These are phyloP conservation scores for Cornus kousa DNA, from an alignment of 148 eudicot species.

Conservation along the genomic window DNA sequence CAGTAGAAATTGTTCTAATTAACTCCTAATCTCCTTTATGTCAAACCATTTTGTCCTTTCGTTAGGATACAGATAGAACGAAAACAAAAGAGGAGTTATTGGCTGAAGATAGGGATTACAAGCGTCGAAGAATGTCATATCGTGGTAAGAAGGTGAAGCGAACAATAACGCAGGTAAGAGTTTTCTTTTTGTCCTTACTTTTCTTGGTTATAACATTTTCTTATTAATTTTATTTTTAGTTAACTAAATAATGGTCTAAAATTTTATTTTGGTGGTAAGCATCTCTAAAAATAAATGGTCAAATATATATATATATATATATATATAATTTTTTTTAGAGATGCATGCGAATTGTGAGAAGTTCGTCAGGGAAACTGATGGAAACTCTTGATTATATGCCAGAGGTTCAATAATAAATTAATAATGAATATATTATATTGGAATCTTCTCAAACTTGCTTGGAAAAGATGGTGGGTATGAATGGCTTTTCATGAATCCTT, in stretches of 20 bases:
- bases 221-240: neutral
- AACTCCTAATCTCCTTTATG: neutral
- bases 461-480: too few species aligned
- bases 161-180: constrained; percentile 63
- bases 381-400: too few species aligned
- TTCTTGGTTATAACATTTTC: neutral
- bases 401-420: too few species aligned
- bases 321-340: too few species aligned
- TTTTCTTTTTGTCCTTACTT: constrained; percentile 4
- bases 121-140: constrained; percentile 92
- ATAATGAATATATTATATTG: too few species aligned
- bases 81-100: constrained; percentile 88
- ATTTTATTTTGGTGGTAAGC: neutral
- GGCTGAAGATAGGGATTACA: constrained; percentile 99
- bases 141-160: constrained; percentile 95
- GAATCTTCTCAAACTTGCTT: too few species aligned
- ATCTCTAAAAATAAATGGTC: neutral
- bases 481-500: too few species aligned
- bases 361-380: neutral
- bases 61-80: constrained; percentile 48
- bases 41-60: constrained; percentile 9
- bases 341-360: neutral
- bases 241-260: neutral
- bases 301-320: too few species aligned
- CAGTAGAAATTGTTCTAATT: neutral